Base-by-base conservation (phyloP, 164 flowering plant genomes). In the Stephania yunnanensis region DNA sequence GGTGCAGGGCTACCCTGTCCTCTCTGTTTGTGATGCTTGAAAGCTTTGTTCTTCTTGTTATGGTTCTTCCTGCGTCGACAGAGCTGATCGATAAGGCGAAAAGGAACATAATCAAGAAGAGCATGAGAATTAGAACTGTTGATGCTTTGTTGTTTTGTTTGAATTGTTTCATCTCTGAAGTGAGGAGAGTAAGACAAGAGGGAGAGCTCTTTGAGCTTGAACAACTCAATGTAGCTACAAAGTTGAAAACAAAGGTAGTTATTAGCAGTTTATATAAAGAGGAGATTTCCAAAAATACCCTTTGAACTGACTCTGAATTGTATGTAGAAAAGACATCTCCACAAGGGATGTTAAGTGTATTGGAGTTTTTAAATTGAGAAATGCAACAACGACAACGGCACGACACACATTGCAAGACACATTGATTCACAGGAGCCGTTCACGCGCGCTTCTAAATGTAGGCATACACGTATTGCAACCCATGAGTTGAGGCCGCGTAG, bases 1-100 rank as follows among this genome's bases (percentile, higher is more conserved):
- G 75, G 64, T 46, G 46, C 67, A n/a, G 75, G 70, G 48, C 65
- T 67, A 79, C 74, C 68, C 13, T 46, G 63, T 48, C 79, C 69
- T 73, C 76, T 85, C 6, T 80, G 77, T 10, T 87, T 78, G 9
- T 82, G 83, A 73, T 86, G 83, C 75, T 81, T 81, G 55, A 81
- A 85, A 79, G 64, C 64, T 76, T 68, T 86, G 79, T 48, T 74
- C 71, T 82, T 83, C 75, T 78, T 84, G 66, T 22, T 42, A 72
- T 84, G 78, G 63, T 79, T 78, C 68, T 84, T 88, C 79, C 83
- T 85, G 86, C 91, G 63, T 87, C 91, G 3, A 81, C 87, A 0
- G 81, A 75, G 50, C 73, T 70, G 1, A 80, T 64, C 11, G 80
- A 81, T 55, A 65, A 83, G 42, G 81, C 55, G 7, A 70, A 22